Percentiles rank a stretch among this genome's conserved stretches.
phyloP scores from a whole-genome alignment of 495 filamentous ascomycete genomes.

The Talaromyces wortmannii region DNA sequence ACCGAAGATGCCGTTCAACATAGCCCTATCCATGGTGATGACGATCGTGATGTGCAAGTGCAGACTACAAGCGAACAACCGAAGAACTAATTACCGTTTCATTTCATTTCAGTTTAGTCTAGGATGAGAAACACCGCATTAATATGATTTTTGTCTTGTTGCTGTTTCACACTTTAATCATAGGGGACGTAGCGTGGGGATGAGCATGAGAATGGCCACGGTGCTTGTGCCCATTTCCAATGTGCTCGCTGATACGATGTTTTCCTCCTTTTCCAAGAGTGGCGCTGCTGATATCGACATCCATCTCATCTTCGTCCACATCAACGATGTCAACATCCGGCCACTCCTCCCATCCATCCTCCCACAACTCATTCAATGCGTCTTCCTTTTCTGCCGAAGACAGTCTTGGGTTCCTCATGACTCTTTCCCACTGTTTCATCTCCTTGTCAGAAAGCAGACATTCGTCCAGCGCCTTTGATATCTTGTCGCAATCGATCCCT shows the following conservation, averaged over 20 bases:
- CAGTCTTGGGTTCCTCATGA: constrained; percentile 35
- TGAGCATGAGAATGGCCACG: constrained; percentile 36
- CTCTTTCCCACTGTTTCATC: constrained; percentile 40
- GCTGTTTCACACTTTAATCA: no score
- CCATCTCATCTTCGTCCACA: constrained; percentile 21
- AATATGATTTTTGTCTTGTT: no score
- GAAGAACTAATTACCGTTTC: not conserved
- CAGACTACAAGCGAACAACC: not conserved
- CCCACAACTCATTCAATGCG: constrained; percentile 35
- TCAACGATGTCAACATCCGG: constrained; percentile 26
- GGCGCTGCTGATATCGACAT: not conserved
- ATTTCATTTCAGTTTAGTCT: no score
- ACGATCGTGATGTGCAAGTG: not conserved
- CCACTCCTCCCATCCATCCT: constrained; percentile 55
- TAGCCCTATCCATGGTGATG: no score
- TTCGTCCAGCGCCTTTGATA: constrained; percentile 37
- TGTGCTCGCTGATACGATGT: constrained; percentile 22
- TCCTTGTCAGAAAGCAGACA: constrained; percentile 44
- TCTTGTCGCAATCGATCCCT: constrained; percentile 32
- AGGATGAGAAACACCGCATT: no score
- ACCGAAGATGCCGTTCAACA: not conserved
- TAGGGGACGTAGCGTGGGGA: constrained; percentile 3
- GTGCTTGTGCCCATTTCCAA: constrained; percentile 20
- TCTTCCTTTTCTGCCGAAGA: constrained; percentile 22
- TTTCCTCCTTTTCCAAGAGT: constrained; percentile 3